These are phyloP conservation scores for Leucosporidium yakuticum DNA, from an alignment of 768 basidiomycete genomes.

Conservation along the genomic window DNA sequence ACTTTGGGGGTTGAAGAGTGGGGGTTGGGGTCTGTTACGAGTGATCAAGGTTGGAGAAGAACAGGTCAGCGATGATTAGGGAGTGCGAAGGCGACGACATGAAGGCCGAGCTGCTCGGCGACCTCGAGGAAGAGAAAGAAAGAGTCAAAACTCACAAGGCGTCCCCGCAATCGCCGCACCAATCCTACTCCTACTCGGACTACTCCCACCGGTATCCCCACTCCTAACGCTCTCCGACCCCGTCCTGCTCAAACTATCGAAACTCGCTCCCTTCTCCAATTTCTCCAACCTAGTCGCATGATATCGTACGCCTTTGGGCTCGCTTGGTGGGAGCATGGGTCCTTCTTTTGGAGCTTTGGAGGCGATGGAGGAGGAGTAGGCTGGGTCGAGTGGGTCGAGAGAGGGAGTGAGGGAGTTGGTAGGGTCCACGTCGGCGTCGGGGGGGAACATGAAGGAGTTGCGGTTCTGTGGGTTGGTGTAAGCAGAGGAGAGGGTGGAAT, in stretches of 20 bases:
- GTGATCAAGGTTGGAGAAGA: conserved; percentile 50
- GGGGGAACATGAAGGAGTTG: conserved; percentile 90
- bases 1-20: conserved; percentile 41
- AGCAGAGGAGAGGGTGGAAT: neutral
- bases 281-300: conserved; percentile 70
- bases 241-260: neutral
- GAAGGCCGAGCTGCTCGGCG: neutral
- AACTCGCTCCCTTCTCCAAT: conserved; percentile 44
- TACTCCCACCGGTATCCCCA: conserved; percentile 51
- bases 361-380: conserved; percentile 10
- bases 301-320: conserved; percentile 65
- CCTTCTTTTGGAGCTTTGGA: conserved; percentile 29
- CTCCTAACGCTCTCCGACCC: conserved; percentile 12
- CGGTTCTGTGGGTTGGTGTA: conserved; percentile 77
- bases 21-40: conserved; percentile 48
- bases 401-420: conserved; percentile 52
- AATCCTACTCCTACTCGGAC: conserved; percentile 83
- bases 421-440: conserved; percentile 72
- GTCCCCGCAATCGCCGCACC: conserved; percentile 88
- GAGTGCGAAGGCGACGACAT: neutral
- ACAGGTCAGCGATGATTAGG: neutral
- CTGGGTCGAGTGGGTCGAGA: conserved; percentile 17
- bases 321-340: conserved; percentile 38
- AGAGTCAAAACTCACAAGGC: conserved; percentile 58
- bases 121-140: neutral